Evolutionary conservation across 1,284 basidiomycete species (phyloP).

Genomic region (Sparassis latifolia): DNA sequence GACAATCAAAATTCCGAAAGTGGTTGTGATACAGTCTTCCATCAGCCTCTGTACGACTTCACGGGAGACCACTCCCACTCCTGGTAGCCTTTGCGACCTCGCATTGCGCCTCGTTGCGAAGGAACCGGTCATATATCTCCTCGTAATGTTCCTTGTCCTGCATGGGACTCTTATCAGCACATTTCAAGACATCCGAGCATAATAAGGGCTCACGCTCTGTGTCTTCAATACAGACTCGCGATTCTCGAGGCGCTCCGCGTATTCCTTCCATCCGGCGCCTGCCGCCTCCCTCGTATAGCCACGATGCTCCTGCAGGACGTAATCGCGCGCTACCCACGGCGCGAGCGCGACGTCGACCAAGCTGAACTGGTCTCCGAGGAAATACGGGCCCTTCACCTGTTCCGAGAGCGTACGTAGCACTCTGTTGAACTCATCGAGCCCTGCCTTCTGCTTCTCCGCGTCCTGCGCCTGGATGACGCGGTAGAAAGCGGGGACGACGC

Average conservation of each 20-base stretch:
- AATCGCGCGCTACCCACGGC: slow-evolving; percentile 52
- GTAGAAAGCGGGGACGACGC: slow-evolving; percentile 44
- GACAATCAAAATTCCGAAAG: no score
- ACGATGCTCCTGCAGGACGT: slow-evolving; percentile 41
- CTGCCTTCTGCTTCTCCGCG: slow-evolving; percentile 38
- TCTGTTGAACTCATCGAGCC: slow-evolving; percentile 37
- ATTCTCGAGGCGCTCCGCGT: slow-evolving; percentile 35
- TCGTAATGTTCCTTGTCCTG: slow-evolving; percentile 43
- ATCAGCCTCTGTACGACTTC: slow-evolving; percentile 7
- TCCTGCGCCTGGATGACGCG: slow-evolving; percentile 50
- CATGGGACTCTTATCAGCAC: no score
- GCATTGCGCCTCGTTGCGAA: slow-evolving; percentile 53
- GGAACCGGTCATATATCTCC: slow-evolving; percentile 48
- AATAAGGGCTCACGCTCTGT: slow-evolving; percentile 35
- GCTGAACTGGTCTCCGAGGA: slow-evolving; percentile 47
- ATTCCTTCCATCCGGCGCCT: slow-evolving; percentile 39
- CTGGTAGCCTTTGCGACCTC: slow-evolving; percentile 55
- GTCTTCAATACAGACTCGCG: slow-evolving; percentile 46
- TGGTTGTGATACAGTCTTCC: no score
- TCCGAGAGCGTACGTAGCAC: slow-evolving; percentile 39
- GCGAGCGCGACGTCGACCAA: slow-evolving; percentile 53
- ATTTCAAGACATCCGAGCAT: slow-evolving; percentile 21
- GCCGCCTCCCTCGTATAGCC: slow-evolving; percentile 40
- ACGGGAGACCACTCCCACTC: slow-evolving; percentile 41
- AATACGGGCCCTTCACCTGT: slow-evolving; percentile 52